Conservation (phyloP, 768 basidiomycete genomes). For the Tylopilus intermedius region DNA sequence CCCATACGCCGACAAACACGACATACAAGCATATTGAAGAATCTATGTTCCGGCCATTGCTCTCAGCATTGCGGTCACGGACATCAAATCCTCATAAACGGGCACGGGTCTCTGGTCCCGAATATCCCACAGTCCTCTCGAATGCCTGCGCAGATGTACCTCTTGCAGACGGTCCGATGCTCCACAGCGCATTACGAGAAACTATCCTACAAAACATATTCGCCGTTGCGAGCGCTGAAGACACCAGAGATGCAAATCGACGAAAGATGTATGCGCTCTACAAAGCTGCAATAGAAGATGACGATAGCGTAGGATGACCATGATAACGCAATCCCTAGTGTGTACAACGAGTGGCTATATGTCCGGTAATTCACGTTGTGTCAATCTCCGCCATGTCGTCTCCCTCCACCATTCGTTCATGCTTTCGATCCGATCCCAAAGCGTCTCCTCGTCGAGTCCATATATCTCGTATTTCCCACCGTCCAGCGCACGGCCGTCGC, state of each 20-base stretch:
- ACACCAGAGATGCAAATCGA: slow-evolving; percentile 75
- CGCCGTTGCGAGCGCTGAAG: slow-evolving; percentile 63
- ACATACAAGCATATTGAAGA: slow-evolving; percentile 73
- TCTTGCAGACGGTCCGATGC: slow-evolving; percentile 34
- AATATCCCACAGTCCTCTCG: slow-evolving; percentile 41
- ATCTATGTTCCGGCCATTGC: slow-evolving; percentile 64
- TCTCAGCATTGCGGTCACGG: slow-evolving; percentile 45
- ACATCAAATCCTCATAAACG: slow-evolving; percentile 45
- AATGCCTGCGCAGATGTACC: slow-evolving; percentile 52
- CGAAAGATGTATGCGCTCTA: slow-evolving; percentile 81
- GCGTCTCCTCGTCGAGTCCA: slow-evolving; percentile 75
- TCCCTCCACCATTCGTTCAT: slow-evolving; percentile 95
- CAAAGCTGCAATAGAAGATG: slow-evolving; percentile 55
- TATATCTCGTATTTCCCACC: slow-evolving; percentile 84
- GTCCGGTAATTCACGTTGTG: slow-evolving; percentile 85
- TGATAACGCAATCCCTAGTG: neutral
- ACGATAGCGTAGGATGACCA: slow-evolving; percentile 24
- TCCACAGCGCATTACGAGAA: slow-evolving; percentile 40
- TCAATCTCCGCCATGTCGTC: slow-evolving; percentile 79
- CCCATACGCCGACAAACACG: slow-evolving; percentile 56
- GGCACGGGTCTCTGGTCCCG: slow-evolving; percentile 28
- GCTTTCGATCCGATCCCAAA: slow-evolving; percentile 77
- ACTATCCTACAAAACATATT: slow-evolving; percentile 63
- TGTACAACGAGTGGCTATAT: slow-evolving; percentile 21
- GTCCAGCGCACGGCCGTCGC: slow-evolving; percentile 58